These are phyloP conservation scores for Rhodotorula diobovata DNA, from an alignment of 768 basidiomycete genomes.

Conservation along the genomic window DNA sequence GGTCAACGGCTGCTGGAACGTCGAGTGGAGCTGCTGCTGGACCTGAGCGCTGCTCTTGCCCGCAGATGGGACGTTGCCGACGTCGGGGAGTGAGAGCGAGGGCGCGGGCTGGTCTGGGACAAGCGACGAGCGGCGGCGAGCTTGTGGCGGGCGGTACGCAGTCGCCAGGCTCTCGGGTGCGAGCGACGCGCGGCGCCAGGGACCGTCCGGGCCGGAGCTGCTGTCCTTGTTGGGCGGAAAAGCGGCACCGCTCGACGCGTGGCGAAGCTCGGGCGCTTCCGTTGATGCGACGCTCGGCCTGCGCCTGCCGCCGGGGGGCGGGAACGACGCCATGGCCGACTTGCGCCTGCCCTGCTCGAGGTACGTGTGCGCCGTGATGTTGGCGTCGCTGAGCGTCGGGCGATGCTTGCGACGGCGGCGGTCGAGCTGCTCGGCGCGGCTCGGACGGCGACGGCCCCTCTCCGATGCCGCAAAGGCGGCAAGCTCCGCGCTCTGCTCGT, in stretches of 20 bases:
- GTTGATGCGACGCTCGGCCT: background rate
- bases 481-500: background rate
- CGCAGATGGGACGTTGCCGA: background rate
- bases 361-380: background rate
- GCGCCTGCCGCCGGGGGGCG: background rate
- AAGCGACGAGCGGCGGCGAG: background rate
- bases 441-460: background rate
- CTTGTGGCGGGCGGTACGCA: background rate
- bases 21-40: background rate
- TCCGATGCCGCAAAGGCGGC: background rate
- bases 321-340: constrained; percentile 7
- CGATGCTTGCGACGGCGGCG: background rate
- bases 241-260: background rate
- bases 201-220: background rate
- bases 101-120: background rate
- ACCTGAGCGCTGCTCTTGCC: background rate
- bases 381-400: background rate
- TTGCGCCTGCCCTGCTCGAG: constrained; percentile 12
- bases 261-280: background rate
- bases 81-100: background rate
- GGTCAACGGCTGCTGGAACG: background rate
- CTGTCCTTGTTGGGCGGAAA: too few relatives aligned
- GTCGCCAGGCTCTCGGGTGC: background rate
- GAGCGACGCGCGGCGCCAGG: background rate
- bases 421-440: background rate